Base-by-base conservation (phyloP, 371 early-diverging fungal species). In the Phascolomyces articulosus region DNA sequence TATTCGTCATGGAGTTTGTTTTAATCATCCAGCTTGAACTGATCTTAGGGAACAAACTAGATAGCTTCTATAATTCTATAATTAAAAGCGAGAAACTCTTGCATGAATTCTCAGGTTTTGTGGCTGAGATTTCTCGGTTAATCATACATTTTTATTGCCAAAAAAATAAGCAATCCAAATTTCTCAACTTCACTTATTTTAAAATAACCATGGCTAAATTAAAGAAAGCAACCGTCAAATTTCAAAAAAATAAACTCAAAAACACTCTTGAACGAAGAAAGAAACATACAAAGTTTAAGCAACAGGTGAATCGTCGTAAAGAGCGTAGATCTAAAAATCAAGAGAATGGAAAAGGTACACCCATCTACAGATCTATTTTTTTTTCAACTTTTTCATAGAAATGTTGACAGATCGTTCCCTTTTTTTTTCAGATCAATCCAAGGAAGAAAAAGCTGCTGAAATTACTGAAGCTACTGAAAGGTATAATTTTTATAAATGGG, bases 221-320 rank as follows among this genome's bases (percentile, higher is more conserved):
- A 40, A 93, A 89, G 70, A 96, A 96, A 73, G 72, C 91, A 13
- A 94, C 93, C 6, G 92, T 90, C 75, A 95, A 93, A 83, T 95
- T 92, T 73, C 89, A 92, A 74, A 91, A 93, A 80, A 89, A 83
- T 66, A 87, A 92, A 58, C 82, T 95, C 55, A 93, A 94, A 74
- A 79, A 80, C 31, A 85, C 84, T 28, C 74, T 92, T 41, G 85
- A 83, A 65, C 87, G 90, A 38, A 78, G 92, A 60, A 83, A 89
- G 63, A 85, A 91, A 70, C 74, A 84, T 60, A 87, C 90, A 67
- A 88, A 91, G 59, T 81, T 87, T 44, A 90, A 89, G 63, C 65
- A 85, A 64, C 84, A 86, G 64, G 70, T 85, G 64, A 84, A 85
- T 68, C 80, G 82, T 7, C 73, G 82, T 26, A 69, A 79, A 44